These are phyloP conservation scores for Cercophora scortea DNA, from an alignment of 495 filamentous ascomycete species.

Conservation along the genomic window DNA sequence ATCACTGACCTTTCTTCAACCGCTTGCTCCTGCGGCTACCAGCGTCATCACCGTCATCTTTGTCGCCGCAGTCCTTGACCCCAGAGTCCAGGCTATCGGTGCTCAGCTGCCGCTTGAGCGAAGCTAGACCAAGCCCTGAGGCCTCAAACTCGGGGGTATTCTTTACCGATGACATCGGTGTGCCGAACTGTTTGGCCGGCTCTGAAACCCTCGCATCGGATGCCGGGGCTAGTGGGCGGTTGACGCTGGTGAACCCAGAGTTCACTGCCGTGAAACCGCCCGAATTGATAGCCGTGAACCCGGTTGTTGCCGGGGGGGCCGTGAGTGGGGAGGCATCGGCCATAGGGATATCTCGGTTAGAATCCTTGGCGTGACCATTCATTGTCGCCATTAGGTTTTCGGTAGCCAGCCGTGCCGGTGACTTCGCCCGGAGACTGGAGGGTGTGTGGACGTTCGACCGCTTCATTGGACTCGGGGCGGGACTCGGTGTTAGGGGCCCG, in stretches of 20 bases:
- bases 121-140: conserved; percentile 40
- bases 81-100: conserved; percentile 58
- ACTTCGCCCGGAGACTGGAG: conserved; percentile 54
- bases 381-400: conserved; percentile 60
- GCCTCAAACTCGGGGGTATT: conserved; percentile 53
- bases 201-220: conserved; percentile 30
- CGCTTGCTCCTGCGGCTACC: conserved; percentile 86
- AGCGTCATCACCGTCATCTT: conserved; percentile 55
- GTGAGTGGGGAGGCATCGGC: conserved; percentile 38
- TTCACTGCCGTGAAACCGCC: conserved; percentile 39
- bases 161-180: conserved; percentile 43
- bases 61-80: conserved; percentile 49
- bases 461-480: conserved; percentile 78
- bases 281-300: conserved; percentile 70
- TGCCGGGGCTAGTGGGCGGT: conserved; percentile 37
- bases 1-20: conserved; percentile 74
- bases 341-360: conserved; percentile 45
- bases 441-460: conserved; percentile 64
- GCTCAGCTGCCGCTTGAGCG: conserved; percentile 77
- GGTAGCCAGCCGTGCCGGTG: conserved; percentile 63
- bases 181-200: conserved; percentile 39
- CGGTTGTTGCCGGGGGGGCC: conserved; percentile 41
- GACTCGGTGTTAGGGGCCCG: conserved; percentile 89
- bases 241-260: conserved; percentile 71
- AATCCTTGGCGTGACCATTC: conserved; percentile 38